These are phyloP conservation scores for Mallotus nudiflorus DNA, from an alignment of 345 rosid species.

Conservation along the genomic window DNA sequence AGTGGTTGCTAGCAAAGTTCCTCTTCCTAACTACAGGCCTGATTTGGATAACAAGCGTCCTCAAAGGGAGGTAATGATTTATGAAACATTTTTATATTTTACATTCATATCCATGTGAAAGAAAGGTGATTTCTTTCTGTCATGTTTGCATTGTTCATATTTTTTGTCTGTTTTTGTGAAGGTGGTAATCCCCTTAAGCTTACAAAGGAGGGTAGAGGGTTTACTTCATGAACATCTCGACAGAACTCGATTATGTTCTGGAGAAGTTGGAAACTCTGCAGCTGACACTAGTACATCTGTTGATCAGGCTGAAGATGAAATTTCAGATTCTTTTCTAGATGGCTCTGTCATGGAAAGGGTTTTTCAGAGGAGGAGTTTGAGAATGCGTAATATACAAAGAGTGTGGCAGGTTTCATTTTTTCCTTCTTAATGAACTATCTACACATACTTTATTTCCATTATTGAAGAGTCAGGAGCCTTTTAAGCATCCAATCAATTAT, in stretches of 20 bases:
- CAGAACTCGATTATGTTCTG: conserved; percentile 56
- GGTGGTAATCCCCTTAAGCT: conserved; percentile 86
- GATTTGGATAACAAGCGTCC: conserved; percentile 99
- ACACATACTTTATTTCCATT: background rate
- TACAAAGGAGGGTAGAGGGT: conserved; percentile 94
- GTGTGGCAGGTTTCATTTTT: conserved; percentile 64
- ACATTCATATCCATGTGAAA: conserved; percentile 4
- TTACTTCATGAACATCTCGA: conserved; percentile 94
- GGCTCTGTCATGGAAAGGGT: conserved; percentile 95
- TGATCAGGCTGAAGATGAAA: conserved; percentile 52
- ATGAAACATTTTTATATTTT: conserved; percentile 11
- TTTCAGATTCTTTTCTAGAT: conserved; percentile 60
- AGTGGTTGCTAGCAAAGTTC: conserved; percentile 93
- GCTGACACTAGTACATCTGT: conserved; percentile 36
- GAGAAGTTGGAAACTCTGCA: conserved; percentile 38
- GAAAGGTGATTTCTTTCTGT: background rate
- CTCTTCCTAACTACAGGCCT: conserved; percentile 94
- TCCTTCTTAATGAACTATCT: background rate
- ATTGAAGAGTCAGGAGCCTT: background rate
- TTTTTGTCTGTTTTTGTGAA: conserved; percentile 19
- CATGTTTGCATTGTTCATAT: too few species aligned
- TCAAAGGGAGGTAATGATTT: conserved; percentile 81
- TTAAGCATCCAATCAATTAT: too few species aligned
- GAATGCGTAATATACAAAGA: conserved; percentile 91
- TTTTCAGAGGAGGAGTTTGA: conserved; percentile 89